Percentiles rank a stretch among this genome's conserved stretches.
Evolutionary conservation across 1,284 basidiomycete genomes (phyloP).

Genomic region (Puccinia horiana): DNA sequence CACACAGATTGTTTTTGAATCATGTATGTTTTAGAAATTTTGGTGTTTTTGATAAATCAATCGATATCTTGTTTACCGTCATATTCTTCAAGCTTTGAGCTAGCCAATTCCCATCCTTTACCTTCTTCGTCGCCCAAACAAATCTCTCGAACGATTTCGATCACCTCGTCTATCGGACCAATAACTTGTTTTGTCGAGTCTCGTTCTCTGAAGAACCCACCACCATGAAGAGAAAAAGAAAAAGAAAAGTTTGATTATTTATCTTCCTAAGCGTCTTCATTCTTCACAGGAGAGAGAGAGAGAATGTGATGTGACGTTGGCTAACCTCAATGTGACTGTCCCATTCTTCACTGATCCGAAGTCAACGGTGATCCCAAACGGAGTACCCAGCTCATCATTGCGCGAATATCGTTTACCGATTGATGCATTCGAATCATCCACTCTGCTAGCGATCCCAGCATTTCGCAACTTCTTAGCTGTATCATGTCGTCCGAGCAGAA

Average conservation of each 20-base stretch:
- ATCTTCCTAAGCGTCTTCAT: background rate
- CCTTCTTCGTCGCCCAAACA: constrained; percentile 33
- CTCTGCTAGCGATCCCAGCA: constrained; percentile 83
- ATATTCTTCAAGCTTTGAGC: constrained; percentile 41
- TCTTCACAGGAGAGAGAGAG: background rate
- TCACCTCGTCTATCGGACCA: constrained; percentile 45
- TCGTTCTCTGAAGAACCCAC: constrained; percentile 31
- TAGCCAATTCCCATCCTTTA: constrained; percentile 38
- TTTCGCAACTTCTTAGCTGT: constrained; percentile 78
- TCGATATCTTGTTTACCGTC: constrained; percentile 45
- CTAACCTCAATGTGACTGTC: constrained; percentile 78
- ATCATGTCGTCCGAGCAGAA: constrained; percentile 46
- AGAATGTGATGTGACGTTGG: too few species aligned
- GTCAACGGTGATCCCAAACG: constrained; percentile 92
- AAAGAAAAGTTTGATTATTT: background rate
- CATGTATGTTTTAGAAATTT: too few species aligned
- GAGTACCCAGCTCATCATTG: constrained; percentile 97
- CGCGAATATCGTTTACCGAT: constrained; percentile 96
- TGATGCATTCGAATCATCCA: constrained; percentile 91
- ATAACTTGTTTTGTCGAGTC: constrained; percentile 50
- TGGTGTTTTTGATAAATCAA: constrained; percentile 19
- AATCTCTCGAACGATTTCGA: constrained; percentile 34
- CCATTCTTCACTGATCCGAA: constrained; percentile 88
- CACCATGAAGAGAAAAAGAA: background rate
- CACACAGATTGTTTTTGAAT: too few species aligned